A percentile compares a stretch with the other conserved stretches of the same genome.
Conservation (phyloP, 2,329 filamentous ascomycete species). For the Talaromyces rugulosus region DNA sequence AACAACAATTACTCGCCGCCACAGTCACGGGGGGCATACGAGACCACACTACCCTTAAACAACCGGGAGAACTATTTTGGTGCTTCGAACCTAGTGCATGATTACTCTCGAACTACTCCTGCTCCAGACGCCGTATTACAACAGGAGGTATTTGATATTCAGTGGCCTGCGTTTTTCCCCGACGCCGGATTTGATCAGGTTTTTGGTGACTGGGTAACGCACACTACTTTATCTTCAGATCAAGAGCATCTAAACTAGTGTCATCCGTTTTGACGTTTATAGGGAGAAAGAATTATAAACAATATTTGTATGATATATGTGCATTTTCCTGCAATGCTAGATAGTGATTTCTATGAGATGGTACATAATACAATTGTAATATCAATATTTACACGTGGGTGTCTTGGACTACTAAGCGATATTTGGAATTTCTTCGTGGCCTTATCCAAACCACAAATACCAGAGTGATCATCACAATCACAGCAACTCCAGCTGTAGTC, state of each 20-base stretch:
- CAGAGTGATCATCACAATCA: too few species aligned
- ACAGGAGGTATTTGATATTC: background rate
- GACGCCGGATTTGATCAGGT: background rate
- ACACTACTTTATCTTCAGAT: background rate
- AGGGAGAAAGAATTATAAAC: background rate
- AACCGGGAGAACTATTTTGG: background rate
- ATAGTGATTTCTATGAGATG: background rate
- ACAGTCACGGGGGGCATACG: background rate
- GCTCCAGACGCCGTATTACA: background rate
- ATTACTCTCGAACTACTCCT: background rate
- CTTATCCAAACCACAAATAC: too few species aligned
- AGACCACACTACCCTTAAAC: background rate
- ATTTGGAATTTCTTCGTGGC: too few species aligned
- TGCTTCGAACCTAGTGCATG: background rate
- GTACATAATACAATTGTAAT: background rate
- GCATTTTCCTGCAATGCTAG: background rate
- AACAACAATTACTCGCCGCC: background rate
- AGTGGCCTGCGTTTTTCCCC: background rate
- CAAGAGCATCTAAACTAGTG: background rate
- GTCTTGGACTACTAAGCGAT: too few species aligned
- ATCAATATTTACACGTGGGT: too few species aligned
- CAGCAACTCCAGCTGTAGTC: too few species aligned
- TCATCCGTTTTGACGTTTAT: background rate
- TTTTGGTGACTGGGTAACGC: background rate
- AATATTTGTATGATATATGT: background rate